Percentiles rank a stretch among this genome's conserved stretches.
Evolutionary conservation across 129 eudicot genomes (phyloP).

Genomic region (Deinandra increscens): DNA sequence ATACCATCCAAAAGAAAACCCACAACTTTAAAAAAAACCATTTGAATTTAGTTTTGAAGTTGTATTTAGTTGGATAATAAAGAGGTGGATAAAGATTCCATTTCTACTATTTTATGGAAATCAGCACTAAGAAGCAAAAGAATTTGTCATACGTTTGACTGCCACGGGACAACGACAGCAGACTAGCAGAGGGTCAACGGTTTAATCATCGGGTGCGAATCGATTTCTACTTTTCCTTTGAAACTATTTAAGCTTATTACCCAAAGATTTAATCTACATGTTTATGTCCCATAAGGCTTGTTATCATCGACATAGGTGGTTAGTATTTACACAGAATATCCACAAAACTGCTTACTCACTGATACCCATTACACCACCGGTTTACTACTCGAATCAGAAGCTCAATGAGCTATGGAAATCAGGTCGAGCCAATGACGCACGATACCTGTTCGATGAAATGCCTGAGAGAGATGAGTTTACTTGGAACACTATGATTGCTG

Average conservation of each 20-base stretch:
- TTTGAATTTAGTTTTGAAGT: too few relatives aligned
- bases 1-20: too few relatives aligned
- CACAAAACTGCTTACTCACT: constrained; percentile 21
- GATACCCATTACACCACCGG: constrained; percentile 19
- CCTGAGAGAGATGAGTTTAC: constrained; percentile 62
- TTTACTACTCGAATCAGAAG: constrained; percentile 42
- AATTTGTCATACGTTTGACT: not conserved
- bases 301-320: constrained; percentile 17
- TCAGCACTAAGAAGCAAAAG: too few relatives aligned
- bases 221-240: not conserved
- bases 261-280: constrained; percentile 8
- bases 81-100: too few relatives aligned
- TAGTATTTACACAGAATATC: constrained; percentile 10
- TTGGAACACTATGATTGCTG: constrained; percentile 69
- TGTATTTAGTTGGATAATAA: too few relatives aligned
- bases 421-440: constrained; percentile 57
- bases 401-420: constrained; percentile 42
- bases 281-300: constrained; percentile 21
- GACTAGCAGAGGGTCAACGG: too few relatives aligned
- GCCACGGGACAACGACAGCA: too few relatives aligned
- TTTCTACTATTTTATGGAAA: too few relatives aligned
- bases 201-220: not conserved
- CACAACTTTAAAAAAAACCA: too few relatives aligned
- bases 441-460: constrained; percentile 65
- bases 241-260: not conserved